Evolutionary conservation across 768 basidiomycete genomes (phyloP).

Genomic region (Clitopilus passeckerianus): DNA sequence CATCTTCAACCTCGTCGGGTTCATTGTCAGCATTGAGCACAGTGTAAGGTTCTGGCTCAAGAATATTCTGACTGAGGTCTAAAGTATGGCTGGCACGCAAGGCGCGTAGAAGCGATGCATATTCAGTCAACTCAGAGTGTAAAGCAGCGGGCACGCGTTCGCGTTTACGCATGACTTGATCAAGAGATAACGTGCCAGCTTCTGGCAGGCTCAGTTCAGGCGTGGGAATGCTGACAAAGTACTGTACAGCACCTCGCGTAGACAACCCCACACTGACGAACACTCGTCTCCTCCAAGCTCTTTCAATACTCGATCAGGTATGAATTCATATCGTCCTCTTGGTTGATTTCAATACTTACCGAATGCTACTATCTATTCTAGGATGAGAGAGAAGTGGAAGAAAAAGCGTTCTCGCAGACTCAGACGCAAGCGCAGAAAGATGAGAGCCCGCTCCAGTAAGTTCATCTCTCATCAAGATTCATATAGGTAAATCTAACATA

Average conservation of each 20-base stretch:
- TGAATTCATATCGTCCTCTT: slow-evolving; percentile 5
- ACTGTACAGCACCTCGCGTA: slow-evolving; percentile 35
- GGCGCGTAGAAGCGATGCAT: slow-evolving; percentile 59
- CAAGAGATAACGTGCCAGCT: slow-evolving; percentile 5
- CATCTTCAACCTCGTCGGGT: slow-evolving; percentile 16
- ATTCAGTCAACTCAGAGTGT: slow-evolving; percentile 64
- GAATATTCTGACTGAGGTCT: slow-evolving; percentile 53
- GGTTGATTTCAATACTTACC: neutral
- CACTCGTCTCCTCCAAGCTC: slow-evolving; percentile 17
- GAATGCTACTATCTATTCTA: slow-evolving; percentile 15
- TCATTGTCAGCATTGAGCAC: slow-evolving; percentile 3
- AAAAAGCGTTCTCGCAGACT: slow-evolving; percentile 93
- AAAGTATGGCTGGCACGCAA: slow-evolving; percentile 53
- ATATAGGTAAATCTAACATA: neutral
- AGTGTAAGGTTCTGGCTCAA: slow-evolving; percentile 12
- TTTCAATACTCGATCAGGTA: slow-evolving; percentile 27
- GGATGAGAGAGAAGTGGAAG: slow-evolving; percentile 97
- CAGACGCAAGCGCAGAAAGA: slow-evolving; percentile 93
- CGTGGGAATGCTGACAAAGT: slow-evolving; percentile 31
- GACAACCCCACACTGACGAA: slow-evolving; percentile 4
- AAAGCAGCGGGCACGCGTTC: slow-evolving; percentile 45
- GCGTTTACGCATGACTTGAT: slow-evolving; percentile 30
- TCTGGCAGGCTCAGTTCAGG: neutral
- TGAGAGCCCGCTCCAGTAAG: slow-evolving; percentile 92
- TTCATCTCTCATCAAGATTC: slow-evolving; percentile 15